Conservation (phyloP, 306 rosid genomes). For the Alnus glutinosa region DNA sequence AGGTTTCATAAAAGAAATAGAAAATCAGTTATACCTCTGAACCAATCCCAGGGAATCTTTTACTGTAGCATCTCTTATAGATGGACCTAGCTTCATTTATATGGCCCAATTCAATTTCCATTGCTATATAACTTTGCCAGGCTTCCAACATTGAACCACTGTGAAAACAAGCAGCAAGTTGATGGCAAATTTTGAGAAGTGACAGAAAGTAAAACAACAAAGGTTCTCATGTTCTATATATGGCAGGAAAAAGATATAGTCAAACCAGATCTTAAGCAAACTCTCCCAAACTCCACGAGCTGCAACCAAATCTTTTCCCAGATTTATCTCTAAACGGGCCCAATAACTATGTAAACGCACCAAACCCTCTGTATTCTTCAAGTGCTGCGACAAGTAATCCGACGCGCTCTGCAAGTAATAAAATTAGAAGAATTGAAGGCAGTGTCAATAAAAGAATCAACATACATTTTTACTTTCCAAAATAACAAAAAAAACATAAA, state of each 20-base stretch:
- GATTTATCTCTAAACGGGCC: constrained; percentile 75
- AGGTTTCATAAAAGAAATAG: constrained; percentile 2
- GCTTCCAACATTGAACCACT: constrained; percentile 85
- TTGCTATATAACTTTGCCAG: constrained; percentile 75
- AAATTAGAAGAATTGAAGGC: constrained; percentile 29
- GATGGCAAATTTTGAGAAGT: neutral
- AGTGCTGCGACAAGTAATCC: constrained; percentile 71
- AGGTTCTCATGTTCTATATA: neutral
- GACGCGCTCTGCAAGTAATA: constrained; percentile 65
- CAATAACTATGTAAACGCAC: constrained; percentile 77
- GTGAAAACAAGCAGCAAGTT: constrained; percentile 23
- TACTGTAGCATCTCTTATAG: constrained; percentile 85
- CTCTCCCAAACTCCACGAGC: constrained; percentile 96
- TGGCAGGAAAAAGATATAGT: constrained; percentile 19
- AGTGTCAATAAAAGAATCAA: constrained; percentile 10
- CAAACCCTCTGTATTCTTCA: constrained; percentile 74
- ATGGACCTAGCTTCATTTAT: constrained; percentile 75
- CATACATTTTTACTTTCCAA: neutral
- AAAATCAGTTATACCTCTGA: constrained; percentile 65
- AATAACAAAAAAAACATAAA: neutral
- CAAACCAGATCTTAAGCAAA: constrained; percentile 79
- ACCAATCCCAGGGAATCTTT: constrained; percentile 73
- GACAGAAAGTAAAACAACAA: neutral
- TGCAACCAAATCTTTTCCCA: constrained; percentile 60
- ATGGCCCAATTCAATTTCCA: constrained; percentile 77